Evolutionary conservation across 345 rosid species (phyloP).

Genomic region (Rubroshorea leprosula): DNA sequence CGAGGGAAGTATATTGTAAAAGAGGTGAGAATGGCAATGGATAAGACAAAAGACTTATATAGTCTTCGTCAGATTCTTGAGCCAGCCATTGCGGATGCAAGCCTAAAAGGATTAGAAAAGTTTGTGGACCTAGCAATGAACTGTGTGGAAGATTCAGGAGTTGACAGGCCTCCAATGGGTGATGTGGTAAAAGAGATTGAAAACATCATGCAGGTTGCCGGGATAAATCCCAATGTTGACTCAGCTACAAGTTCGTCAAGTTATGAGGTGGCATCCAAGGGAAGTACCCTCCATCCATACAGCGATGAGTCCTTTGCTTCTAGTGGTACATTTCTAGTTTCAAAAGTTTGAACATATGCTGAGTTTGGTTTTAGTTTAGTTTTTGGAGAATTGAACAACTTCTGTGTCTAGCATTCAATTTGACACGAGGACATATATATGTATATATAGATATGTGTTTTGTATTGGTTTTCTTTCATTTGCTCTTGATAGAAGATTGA

Average conservation of each 20-base stretch:
- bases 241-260: constrained; percentile 46
- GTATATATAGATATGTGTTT: no score
- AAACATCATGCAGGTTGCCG: constrained; percentile 52
- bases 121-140: constrained; percentile 59
- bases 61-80: constrained; percentile 66
- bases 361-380: no score
- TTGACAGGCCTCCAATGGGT: constrained; percentile 64
- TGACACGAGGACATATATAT: no score
- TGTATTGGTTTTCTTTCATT: no score
- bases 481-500: no score
- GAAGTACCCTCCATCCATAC: constrained; percentile 10
- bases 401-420: no score
- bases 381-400: no score
- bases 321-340: no score
- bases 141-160: constrained; percentile 59
- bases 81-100: constrained; percentile 39
- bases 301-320: constrained; percentile 10
- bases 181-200: constrained; percentile 76
- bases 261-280: constrained; percentile 7
- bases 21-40: constrained; percentile 50
- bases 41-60: constrained; percentile 45
- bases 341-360: no score
- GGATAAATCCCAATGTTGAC: constrained; percentile 51
- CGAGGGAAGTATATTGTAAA: no score
- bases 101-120: constrained; percentile 50